These are phyloP conservation scores for Allium sativum DNA, from an alignment of 106 monocot species.

Conservation along the genomic window DNA sequence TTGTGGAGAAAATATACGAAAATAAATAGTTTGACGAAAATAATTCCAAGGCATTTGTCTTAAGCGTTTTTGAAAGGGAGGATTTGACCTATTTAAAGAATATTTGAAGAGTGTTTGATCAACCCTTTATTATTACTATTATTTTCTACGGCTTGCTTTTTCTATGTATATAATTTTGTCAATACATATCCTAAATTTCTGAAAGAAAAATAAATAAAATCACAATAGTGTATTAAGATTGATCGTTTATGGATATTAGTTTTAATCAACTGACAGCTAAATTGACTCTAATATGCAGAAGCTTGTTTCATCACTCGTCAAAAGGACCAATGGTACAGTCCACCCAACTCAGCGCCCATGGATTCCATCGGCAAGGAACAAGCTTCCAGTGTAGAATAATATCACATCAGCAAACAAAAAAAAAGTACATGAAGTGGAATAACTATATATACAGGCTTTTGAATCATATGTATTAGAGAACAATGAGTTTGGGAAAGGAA, in stretches of 20 bases:
- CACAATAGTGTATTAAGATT: not conserved
- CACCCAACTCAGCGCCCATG: slow-evolving; percentile 22
- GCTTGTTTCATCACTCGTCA: slow-evolving; percentile 65
- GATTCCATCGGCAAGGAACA: slow-evolving; percentile 19
- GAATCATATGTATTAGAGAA: too few relatives aligned
- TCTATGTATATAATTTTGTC: not conserved
- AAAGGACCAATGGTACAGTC: slow-evolving; percentile 66
- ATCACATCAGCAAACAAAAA: too few relatives aligned
- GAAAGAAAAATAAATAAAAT: not conserved
- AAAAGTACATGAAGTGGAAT: too few relatives aligned
- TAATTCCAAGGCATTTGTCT: too few relatives aligned
- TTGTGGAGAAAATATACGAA: too few relatives aligned
- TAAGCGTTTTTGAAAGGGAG: too few relatives aligned
- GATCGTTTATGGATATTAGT: not conserved
- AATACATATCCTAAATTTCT: not conserved
- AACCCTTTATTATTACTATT: too few relatives aligned
- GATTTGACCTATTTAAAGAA: too few relatives aligned
- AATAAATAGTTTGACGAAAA: too few relatives aligned
- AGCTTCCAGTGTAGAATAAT: slow-evolving; percentile 10
- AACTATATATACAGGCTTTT: too few relatives aligned
- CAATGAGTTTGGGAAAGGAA: too few relatives aligned
- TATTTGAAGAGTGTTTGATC: too few relatives aligned
- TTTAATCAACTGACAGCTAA: not conserved
- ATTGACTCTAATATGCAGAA: slow-evolving; percentile 31
- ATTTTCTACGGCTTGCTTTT: not conserved